Conservation (phyloP, 495 filamentous ascomycete genomes). For the Hamigera avellanea region DNA sequence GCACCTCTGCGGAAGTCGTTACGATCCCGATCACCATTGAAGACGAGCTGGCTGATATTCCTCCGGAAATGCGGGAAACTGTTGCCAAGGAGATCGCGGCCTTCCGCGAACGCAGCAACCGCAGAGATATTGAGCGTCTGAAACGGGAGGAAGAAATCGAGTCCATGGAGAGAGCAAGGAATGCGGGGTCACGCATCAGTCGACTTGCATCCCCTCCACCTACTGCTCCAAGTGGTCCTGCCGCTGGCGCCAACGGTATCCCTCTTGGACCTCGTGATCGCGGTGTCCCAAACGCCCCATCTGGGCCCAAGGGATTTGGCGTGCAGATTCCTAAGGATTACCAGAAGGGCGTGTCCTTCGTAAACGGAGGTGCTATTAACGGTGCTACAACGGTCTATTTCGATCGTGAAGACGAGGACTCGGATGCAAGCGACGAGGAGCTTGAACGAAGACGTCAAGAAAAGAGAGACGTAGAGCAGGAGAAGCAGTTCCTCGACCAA, state of each 20-base stretch:
- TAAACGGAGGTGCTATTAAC: constrained; percentile 68
- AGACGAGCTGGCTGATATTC: constrained; percentile 92
- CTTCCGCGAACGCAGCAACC: constrained; percentile 82
- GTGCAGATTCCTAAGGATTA: constrained; percentile 66
- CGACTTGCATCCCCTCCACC: constrained; percentile 58
- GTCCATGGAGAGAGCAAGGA: constrained; percentile 67
- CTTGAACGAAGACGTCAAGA: constrained; percentile 60
- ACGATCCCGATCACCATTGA: constrained; percentile 84
- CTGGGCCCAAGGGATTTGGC: constrained; percentile 64
- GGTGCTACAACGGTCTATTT: constrained; percentile 38
- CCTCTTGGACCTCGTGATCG: constrained; percentile 74
- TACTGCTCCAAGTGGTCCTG: constrained; percentile 58
- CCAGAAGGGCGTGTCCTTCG: constrained; percentile 73
- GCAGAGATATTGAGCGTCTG: constrained; percentile 78
- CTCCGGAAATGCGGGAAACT: constrained; percentile 91
- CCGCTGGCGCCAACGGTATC: constrained; percentile 67
- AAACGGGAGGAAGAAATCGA: constrained; percentile 86
- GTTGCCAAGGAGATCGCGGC: constrained; percentile 90
- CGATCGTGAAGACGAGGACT: constrained; percentile 73
- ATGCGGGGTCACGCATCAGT: constrained; percentile 49
- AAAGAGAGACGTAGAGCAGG: constrained; percentile 61
- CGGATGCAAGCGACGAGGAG: constrained; percentile 79
- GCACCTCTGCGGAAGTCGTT: constrained; percentile 57
- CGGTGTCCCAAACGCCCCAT: constrained; percentile 61
- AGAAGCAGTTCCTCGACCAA: constrained; percentile 75